Evolutionary conservation across 257 asterid genomes (phyloP).

Genomic region (Nicotiana noctiflora): DNA sequence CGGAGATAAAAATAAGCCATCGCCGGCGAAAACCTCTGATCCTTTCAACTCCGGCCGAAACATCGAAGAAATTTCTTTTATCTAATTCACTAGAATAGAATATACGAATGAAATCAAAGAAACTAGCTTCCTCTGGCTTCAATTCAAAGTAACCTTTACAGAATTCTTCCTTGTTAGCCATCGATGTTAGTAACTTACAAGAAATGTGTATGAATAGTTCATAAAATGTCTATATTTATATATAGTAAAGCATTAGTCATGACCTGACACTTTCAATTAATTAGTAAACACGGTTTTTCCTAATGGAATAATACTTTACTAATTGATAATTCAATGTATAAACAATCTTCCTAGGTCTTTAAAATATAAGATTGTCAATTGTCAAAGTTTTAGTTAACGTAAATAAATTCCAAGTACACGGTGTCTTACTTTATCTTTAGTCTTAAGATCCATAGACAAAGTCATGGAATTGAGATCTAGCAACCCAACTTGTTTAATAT

Average conservation of each 20-base stretch:
- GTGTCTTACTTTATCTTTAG: background rate
- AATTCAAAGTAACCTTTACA: conserved; percentile 29
- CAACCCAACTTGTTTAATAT: background rate
- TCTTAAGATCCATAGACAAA: background rate
- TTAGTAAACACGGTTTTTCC: background rate
- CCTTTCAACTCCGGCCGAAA: conserved; percentile 7
- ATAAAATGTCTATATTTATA: background rate
- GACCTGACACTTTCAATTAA: background rate
- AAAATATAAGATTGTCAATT: background rate
- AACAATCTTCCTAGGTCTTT: background rate
- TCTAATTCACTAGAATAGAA: conserved; percentile 32
- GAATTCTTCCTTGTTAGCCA: conserved; percentile 13
- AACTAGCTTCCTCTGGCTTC: conserved; percentile 38
- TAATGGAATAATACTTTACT: background rate
- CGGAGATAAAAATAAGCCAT: conserved; percentile 60
- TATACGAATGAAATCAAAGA: conserved; percentile 37
- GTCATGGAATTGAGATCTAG: background rate
- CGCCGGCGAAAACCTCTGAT: conserved; percentile 27
- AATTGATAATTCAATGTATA: background rate
- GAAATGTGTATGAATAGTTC: background rate
- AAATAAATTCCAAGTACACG: conserved; percentile 2
- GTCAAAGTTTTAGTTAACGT: background rate
- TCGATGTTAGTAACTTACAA: background rate
- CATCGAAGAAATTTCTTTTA: conserved; percentile 27
- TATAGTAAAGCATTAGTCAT: background rate